Percentiles rank a stretch among this genome's conserved stretches.
These are phyloP conservation scores for Musa itinerans DNA, from an alignment of 176 grass and related monocot species.

Conservation along the genomic window DNA sequence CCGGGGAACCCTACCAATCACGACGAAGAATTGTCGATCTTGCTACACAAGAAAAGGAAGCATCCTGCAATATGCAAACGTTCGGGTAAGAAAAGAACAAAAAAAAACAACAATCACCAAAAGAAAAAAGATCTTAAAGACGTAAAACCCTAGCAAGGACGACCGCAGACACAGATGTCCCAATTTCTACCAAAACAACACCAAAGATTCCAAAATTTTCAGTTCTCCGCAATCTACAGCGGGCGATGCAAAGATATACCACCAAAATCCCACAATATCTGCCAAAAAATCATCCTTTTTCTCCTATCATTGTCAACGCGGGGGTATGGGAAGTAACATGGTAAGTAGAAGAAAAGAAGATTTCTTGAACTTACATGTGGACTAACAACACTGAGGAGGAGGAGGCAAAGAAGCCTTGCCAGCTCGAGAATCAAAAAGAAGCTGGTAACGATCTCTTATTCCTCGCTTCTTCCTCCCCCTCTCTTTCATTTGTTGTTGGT, in stretches of 20 bases:
- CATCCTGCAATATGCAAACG: background rate
- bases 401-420: background rate
- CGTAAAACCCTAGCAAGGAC: background rate
- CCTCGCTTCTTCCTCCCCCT: background rate
- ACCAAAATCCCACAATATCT: background rate
- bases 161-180: background rate
- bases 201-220: background rate
- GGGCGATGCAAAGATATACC: background rate
- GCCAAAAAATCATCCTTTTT: background rate
- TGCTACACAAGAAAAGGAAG: background rate
- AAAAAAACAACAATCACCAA: background rate
- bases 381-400: background rate
- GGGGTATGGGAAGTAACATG: background rate
- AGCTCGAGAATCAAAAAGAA: background rate
- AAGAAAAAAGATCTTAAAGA: background rate
- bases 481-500: background rate
- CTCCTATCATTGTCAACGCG: background rate
- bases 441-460: background rate
- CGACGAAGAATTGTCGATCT: background rate
- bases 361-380: too few species aligned
- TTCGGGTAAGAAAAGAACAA: background rate
- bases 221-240: background rate
- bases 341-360: too few species aligned
- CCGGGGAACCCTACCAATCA: background rate
- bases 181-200: background rate